Percentiles rank a stretch among this genome's conserved stretches.
These are phyloP conservation scores for Cryptosporidium ubiquitum DNA, from an alignment of 169 alveolate species.

Conservation along the genomic window DNA sequence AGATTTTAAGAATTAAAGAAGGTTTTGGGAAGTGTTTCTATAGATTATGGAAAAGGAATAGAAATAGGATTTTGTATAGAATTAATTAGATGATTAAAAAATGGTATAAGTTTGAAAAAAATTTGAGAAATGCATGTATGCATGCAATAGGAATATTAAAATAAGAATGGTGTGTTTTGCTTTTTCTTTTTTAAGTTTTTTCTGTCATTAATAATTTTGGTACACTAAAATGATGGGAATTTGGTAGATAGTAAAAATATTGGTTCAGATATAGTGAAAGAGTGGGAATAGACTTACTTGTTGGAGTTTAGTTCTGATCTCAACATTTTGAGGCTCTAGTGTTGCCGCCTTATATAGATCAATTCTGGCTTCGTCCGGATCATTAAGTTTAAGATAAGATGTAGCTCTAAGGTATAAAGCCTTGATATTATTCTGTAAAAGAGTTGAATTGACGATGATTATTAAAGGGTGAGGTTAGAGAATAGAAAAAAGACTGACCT, in stretches of 20 bases:
- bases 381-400: conserved; percentile 6
- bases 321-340: conserved; percentile 45
- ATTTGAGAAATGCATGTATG: not conserved
- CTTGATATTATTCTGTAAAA: conserved; percentile 35
- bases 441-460: not conserved
- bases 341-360: conserved; percentile 65
- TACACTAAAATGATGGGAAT: not conserved
- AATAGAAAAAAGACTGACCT: not conserved
- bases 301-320: conserved; percentile 47
- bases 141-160: not conserved
- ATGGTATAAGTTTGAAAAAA: too few species aligned
- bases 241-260: not conserved
- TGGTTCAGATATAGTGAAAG: not conserved
- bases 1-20: not conserved
- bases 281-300: conserved; percentile 19
- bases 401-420: conserved; percentile 67
- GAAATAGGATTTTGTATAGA: not conserved
- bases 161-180: not conserved
- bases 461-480: too few species aligned
- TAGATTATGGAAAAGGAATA: not conserved
- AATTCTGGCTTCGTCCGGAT: conserved; percentile 53
- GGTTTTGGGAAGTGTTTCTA: not conserved
- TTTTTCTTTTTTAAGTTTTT: not conserved
- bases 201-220: conserved; percentile 16
- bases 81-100: not conserved